A percentile compares a stretch with the other conserved stretches of the same genome.
phyloP scores from a whole-genome alignment of 73 alveolate species.

The Stentor coeruleus region DNA sequence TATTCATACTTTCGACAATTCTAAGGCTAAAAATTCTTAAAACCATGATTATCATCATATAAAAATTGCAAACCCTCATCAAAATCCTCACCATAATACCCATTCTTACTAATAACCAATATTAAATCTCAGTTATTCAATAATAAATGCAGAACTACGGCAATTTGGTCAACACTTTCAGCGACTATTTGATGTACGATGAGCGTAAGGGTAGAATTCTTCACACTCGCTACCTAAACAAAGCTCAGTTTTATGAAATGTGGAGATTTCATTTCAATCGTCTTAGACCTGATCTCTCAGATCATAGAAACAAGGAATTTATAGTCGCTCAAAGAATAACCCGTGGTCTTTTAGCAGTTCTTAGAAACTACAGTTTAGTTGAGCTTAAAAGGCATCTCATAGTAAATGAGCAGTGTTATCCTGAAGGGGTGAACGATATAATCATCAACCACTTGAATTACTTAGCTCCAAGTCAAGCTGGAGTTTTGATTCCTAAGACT shows the following conservation, averaged over 20 bases:
- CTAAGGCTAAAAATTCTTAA: no score
- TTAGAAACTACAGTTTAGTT: background rate
- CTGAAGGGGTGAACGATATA: background rate
- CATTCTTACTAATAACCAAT: no score
- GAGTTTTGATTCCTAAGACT: background rate
- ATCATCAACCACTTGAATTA: slow-evolving; percentile 21
- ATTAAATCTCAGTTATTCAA: background rate
- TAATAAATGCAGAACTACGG: slow-evolving; percentile 14
- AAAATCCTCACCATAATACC: no score
- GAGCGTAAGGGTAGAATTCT: slow-evolving; percentile 29
- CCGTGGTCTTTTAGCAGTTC: background rate
- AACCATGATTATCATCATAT: no score
- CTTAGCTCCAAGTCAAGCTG: background rate
- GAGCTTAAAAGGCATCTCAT: background rate
- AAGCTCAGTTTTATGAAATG: slow-evolving; percentile 30
- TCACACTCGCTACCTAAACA: slow-evolving; percentile 13
- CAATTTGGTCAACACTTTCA: slow-evolving; percentile 5
- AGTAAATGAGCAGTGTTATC: background rate
- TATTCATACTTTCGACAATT: no score
- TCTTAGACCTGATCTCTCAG: slow-evolving; percentile 19
- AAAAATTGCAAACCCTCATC: no score
- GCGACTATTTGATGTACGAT: slow-evolving; percentile 24
- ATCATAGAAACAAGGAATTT: background rate
- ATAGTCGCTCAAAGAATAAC: background rate
- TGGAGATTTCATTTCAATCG: slow-evolving; percentile 30